Base-by-base conservation (phyloP, 257 asterid genomes). In the Solanum bulbocastanum region DNA sequence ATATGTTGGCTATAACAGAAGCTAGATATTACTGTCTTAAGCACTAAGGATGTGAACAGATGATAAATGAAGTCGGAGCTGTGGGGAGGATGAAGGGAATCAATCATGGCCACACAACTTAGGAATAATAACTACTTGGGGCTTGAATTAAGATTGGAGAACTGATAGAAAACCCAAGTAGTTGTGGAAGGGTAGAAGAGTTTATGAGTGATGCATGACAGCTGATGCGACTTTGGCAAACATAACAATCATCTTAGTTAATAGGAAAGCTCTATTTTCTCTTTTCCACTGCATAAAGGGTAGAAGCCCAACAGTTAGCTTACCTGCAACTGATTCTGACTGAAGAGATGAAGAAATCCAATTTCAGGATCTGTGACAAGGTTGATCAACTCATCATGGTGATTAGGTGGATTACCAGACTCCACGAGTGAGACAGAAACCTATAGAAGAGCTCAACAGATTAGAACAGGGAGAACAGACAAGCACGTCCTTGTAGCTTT, bases 311-410 rank as follows among this genome's bases (percentile, higher is more conserved):
- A 10, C 9, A 76, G 76, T 32, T 12, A 20, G 25, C 90, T 88
- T 88, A 97, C 99, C 99, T 96, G 98, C 92, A 97, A 89, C 88
- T 97, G 99, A 35, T 91, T 94, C 93, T 93, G 98, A 93, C 99
- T 97, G 92, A 96, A 97, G 90, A 97, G 91, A 92, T 87, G 91
- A 88, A 97, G 94, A 88, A 92, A 93, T 83, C 92, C 95, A 84
- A 94, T 92, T 93, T 95, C 96, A 25, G 98, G 95, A 86, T 94
- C 90, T 25, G 98, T 92, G 87, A 91, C 93, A 42, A 96, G 93
- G 90, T 94, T 97, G 87, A 97, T 93, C 87, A 97, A 90, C 90
- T 92, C 96, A 40, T 92, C 94, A 86, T 96, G 98, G 82, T 62
- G 86, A 92, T 93, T 96, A 49, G 92, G 94, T 88, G 92, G 98